Conservation (phyloP, 192 early-diverging fungal species). For the Endogone sp. region DNA sequence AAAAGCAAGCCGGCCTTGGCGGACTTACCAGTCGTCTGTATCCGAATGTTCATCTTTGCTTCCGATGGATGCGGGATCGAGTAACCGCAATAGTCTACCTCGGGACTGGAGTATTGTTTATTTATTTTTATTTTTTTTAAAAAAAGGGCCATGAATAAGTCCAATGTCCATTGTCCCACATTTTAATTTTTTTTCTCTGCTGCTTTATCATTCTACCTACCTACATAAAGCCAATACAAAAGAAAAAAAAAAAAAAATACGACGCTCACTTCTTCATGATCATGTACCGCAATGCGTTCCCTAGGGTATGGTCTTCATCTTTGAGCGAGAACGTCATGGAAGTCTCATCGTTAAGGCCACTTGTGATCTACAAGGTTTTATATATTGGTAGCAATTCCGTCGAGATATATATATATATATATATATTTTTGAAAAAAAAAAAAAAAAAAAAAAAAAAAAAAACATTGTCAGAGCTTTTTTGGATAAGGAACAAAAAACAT, state of each 20-base stretch:
- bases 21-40: slow-evolving; percentile 91
- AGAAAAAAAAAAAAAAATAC: not conserved
- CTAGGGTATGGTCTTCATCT: slow-evolving; percentile 97
- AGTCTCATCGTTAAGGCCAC: slow-evolving; percentile 63
- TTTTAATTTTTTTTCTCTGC: too few species aligned
- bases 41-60: slow-evolving; percentile 84
- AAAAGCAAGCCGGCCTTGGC: too few species aligned
- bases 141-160: slow-evolving; percentile 1
- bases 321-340: slow-evolving; percentile 84
- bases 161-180: not conserved
- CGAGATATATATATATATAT: too few species aligned
- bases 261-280: slow-evolving; percentile 90
- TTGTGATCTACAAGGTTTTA: slow-evolving; percentile 45
- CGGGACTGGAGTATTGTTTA: slow-evolving; percentile 44
- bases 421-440: too few species aligned
- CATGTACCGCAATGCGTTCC: slow-evolving; percentile 88
- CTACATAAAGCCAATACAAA: too few species aligned
- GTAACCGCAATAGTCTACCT: slow-evolving; percentile 93
- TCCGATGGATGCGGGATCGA: slow-evolving; percentile 97
- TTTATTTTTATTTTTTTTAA: slow-evolving; percentile 9
- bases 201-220: too few species aligned
- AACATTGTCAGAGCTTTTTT: too few species aligned
- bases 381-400: too few species aligned
- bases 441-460: too few species aligned
- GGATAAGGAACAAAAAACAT: too few species aligned